These are phyloP conservation scores for Aspergillus eucalypticola DNA, from an alignment of 2,329 filamentous ascomycete genomes.

Conservation along the genomic window DNA sequence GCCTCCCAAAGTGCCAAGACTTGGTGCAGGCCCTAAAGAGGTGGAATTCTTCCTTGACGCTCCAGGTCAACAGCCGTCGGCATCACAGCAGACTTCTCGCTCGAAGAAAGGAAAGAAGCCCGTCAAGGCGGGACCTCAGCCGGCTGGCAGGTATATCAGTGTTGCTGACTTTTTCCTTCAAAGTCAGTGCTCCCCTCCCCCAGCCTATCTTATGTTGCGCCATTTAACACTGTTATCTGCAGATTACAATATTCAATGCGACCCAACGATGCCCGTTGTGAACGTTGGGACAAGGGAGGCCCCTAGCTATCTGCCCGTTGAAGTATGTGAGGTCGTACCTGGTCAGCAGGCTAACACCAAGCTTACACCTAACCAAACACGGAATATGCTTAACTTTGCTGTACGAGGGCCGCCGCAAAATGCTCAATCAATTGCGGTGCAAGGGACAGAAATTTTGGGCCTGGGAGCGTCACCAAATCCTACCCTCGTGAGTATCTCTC, in stretches of 20 bases:
- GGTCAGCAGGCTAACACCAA: conserved; percentile 66
- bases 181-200: conserved; percentile 33
- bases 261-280: conserved; percentile 58
- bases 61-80: conserved; percentile 16
- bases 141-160: conserved; percentile 48
- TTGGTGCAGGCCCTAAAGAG: conserved; percentile 52
- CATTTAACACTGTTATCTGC: conserved; percentile 6
- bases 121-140: conserved; percentile 31
- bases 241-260: conserved; percentile 42
- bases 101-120: conserved; percentile 32
- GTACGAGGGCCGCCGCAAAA: conserved; percentile 68
- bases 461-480: conserved; percentile 50
- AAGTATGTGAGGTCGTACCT: conserved; percentile 63
- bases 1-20: conserved; percentile 36
- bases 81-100: conserved; percentile 9
- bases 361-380: conserved; percentile 62
- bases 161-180: conserved; percentile 55
- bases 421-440: conserved; percentile 62
- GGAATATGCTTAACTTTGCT: conserved; percentile 70
- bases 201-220: neutral
- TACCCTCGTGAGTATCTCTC: conserved; percentile 44
- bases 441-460: conserved; percentile 58
- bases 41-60: conserved; percentile 57
- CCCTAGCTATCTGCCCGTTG: conserved; percentile 66
- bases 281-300: conserved; percentile 63